phyloP scores from a whole-genome alignment of 2,329 filamentous ascomycete species.

The Ophiostoma piceae region DNA sequence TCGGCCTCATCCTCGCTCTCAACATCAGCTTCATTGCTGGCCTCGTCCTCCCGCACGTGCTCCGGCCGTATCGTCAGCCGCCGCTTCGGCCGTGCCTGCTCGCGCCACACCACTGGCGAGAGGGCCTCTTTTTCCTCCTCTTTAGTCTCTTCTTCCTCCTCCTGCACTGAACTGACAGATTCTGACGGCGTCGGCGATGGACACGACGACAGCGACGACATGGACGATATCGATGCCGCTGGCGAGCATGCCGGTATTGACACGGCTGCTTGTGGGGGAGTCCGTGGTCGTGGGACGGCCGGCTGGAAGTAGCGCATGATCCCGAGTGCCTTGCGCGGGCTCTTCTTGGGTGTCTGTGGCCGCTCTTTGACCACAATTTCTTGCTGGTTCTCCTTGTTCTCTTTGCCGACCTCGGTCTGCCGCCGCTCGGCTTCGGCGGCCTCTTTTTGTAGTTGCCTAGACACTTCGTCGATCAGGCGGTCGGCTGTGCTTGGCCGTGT shows the following conservation, averaged over 20 bases:
- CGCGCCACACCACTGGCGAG: background rate
- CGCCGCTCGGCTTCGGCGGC: conserved; percentile 13
- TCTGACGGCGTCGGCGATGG: background rate
- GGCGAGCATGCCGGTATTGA: background rate
- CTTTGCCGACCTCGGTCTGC: background rate
- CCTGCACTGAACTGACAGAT: background rate
- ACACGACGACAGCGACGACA: conserved; percentile 15
- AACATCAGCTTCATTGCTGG: background rate
- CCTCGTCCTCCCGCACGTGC: background rate
- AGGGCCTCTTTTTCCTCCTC: background rate
- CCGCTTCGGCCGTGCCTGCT: conserved; percentile 24
- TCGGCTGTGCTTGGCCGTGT: background rate
- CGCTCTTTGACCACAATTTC: background rate
- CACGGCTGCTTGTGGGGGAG: background rate
- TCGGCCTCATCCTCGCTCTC: background rate
- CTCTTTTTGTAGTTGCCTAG: conserved; percentile 21
- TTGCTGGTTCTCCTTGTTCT: background rate
- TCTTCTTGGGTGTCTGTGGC: conserved; percentile 6
- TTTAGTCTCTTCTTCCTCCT: background rate
- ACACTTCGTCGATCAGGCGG: conserved; percentile 16
- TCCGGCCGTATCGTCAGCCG: conserved; percentile 26
- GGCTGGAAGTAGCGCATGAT: conserved; percentile 29
- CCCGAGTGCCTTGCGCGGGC: conserved; percentile 19
- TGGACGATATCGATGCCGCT: conserved; percentile 12
- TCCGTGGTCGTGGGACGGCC: conserved; percentile 9